These are phyloP conservation scores for Alternaria tenuissima DNA, from an alignment of 2,329 filamentous ascomycete species.

Conservation along the genomic window DNA sequence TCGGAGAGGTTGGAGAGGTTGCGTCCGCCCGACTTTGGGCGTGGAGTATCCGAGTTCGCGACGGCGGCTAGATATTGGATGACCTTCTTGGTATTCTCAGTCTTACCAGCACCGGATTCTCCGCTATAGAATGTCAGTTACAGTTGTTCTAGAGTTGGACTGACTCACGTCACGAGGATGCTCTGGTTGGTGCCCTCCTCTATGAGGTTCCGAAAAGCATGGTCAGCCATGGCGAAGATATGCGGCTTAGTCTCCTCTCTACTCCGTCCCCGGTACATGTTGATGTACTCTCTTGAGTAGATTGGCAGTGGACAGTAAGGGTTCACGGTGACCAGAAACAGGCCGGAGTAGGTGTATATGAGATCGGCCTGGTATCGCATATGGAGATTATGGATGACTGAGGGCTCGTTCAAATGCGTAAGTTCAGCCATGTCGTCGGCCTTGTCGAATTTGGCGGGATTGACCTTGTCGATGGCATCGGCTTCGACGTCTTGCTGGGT, in stretches of 20 bases:
- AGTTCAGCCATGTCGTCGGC: conserved; percentile 99
- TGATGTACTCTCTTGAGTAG: conserved; percentile 95
- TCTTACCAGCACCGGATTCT: conserved; percentile 97
- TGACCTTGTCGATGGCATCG: conserved; percentile 96
- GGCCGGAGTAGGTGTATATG: conserved; percentile 96
- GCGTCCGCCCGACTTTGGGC: conserved; percentile 66
- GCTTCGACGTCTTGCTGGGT: conserved; percentile 88
- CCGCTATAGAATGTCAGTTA: conserved; percentile 60
- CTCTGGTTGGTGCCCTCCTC: conserved; percentile 97
- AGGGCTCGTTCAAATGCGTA: conserved; percentile 96
- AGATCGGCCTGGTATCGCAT: conserved; percentile 94
- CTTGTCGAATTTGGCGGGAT: conserved; percentile 99
- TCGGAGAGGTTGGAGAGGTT: conserved; percentile 88
- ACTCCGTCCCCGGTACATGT: conserved; percentile 93
- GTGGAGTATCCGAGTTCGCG: conserved; percentile 79
- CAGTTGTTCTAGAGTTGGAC: neutral
- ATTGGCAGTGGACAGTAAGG: conserved; percentile 95
- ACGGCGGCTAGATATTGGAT: conserved; percentile 98
- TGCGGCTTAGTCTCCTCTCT: conserved; percentile 96
- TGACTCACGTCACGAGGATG: conserved; percentile 82
- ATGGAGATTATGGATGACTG: conserved; percentile 95
- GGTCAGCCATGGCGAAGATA: conserved; percentile 97
- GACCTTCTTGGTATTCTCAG: conserved; percentile 99
- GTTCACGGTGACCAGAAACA: conserved; percentile 97
- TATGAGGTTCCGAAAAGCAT: conserved; percentile 93